Evolutionary conservation across 768 basidiomycete species (phyloP), one percentile per base, ranked within the genome.

Genomic region (Calocybe gangraenosa): DNA sequence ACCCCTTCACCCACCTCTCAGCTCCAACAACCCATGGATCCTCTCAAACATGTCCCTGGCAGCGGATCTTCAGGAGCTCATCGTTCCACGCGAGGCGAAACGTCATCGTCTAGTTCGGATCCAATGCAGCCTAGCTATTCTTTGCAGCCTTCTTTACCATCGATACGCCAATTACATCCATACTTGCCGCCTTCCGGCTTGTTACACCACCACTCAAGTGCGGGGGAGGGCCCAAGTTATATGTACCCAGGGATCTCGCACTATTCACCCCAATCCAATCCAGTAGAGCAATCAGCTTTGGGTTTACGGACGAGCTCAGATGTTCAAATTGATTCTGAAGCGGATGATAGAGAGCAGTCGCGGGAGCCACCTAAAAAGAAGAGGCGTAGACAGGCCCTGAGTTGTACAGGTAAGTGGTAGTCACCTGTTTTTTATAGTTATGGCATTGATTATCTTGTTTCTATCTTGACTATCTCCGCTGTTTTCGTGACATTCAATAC

Each of bases 301-400:
- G 45, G 51, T 14, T 42, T 57, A 35, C 51, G 65, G 42, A 61
- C 60, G 50, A 66, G 64, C 47, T 49, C 55, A 22, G 61, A 64
- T 25, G 46, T 68, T 35, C 67, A 69, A 43, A 65, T 65, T 20
- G 82, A 82, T 15, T 81, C 81, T 23, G 83, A 84, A 39, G 65
- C 58, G 10, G 84, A 86, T 34, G 77, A 73, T 18, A 68, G 72
- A 34, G 63, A 70, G 8, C 74, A 74, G 36, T 60, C 63, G 10
- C 75, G 72, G 40, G 74, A 73, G 33, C 86, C 81, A 13, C 81
- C 81, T 13, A 90, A 89, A 73, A 89, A 89, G 77, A 91, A 88
- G 65, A 71, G 88, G 42, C 73, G 88, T 42, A 69, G 88, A 36
- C 87, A 91, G 60, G 87, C 88, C 31, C 66, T 91, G 54, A 91